Percentiles rank a stretch among this genome's conserved stretches.
Evolutionary conservation across 371 early-diverging fungal species (phyloP).

Genomic region (Syncephalastrum sp.): DNA sequence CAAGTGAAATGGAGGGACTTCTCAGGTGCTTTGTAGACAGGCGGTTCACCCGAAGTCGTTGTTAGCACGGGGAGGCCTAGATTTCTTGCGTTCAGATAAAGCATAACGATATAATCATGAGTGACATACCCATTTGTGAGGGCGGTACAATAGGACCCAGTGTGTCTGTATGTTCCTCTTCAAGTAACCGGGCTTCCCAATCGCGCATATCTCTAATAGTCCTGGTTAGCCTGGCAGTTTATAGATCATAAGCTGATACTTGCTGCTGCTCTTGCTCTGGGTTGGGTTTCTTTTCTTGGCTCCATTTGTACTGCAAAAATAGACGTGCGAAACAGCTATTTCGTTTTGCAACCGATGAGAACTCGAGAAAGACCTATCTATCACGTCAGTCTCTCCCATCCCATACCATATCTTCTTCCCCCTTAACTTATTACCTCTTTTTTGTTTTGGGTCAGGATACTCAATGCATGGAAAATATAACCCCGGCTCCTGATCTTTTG

Average conservation of each 20-base stretch:
- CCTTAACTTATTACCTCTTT: conserved; percentile 18
- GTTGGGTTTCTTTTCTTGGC: conserved; percentile 5
- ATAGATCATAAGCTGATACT: background rate
- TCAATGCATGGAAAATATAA: conserved; percentile 33
- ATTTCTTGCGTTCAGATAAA: background rate
- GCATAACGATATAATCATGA: background rate
- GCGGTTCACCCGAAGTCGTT: conserved; percentile 4
- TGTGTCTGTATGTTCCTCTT: conserved; percentile 18
- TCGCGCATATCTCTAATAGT: conserved; percentile 18
- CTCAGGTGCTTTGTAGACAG: conserved; percentile 22
- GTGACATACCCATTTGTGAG: background rate
- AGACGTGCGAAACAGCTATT: conserved; percentile 45
- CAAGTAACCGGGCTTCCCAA: conserved; percentile 34
- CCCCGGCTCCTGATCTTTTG: conserved; percentile 42
- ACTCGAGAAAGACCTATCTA: conserved; percentile 42
- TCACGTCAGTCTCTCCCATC: conserved; percentile 11
- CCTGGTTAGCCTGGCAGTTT: background rate
- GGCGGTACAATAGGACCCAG: conserved; percentile 6
- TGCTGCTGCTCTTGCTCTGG: conserved; percentile 16
- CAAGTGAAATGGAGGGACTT: conserved; percentile 72
- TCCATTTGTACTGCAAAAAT: conserved; percentile 29
- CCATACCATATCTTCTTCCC: conserved; percentile 9
- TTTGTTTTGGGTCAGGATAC: conserved; percentile 28
- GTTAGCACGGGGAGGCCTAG: conserved; percentile 23
- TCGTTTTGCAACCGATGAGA: conserved; percentile 37